Base-by-base conservation (phyloP, 371 early-diverging fungal genomes). In the Mucor indicus region DNA sequence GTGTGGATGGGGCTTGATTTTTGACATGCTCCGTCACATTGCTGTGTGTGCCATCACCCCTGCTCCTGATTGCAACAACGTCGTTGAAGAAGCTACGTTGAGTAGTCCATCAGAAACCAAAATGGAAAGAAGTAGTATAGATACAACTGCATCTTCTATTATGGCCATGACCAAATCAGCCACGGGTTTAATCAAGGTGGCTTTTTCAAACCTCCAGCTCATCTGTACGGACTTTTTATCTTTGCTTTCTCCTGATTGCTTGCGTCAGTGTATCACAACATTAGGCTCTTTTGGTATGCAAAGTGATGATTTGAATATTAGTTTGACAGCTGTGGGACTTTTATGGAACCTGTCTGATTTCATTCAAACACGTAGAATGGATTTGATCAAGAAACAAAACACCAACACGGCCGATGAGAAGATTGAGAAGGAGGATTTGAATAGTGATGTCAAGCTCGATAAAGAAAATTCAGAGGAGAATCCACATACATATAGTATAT, bases 191-290 rank as follows among this genome's bases (percentile, higher is more conserved):
- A 86, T 96, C 48, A 85, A 92, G 11, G 75, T 87, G 22, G 96
- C 92, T 2, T 97, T 98, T 53, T 87, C 96, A 3, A 92, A 89
- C 45, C 64, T 98, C 33, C 96, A 98, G 63, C 65, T 98, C 20
- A 91, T 98, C n/a, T 96, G 96, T 63, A 88, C 92, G 4, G 98
- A 98, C 58, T 96, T 96, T 53, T 52, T 98, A 23, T 77, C 90
- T 2, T 72, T 87, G 3, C 65, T 98, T 57, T 75, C 80, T 13
- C 88, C 93, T 1, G 70, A 71, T 9, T 84, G 89, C 45, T 62
- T 98, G 20, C 77, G 83, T 12, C 81, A 84, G 33, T 93, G 94
- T 57, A 90, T 96, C 46, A 80, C 87, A 21, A 86, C 91, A 0
- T 56, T 97, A 17, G 89, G 84, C 1, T 72, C 80, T 11, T 98